These are phyloP conservation scores for Fusarium anguioides DNA, from an alignment of 2,329 filamentous ascomycete genomes.

Conservation along the genomic window DNA sequence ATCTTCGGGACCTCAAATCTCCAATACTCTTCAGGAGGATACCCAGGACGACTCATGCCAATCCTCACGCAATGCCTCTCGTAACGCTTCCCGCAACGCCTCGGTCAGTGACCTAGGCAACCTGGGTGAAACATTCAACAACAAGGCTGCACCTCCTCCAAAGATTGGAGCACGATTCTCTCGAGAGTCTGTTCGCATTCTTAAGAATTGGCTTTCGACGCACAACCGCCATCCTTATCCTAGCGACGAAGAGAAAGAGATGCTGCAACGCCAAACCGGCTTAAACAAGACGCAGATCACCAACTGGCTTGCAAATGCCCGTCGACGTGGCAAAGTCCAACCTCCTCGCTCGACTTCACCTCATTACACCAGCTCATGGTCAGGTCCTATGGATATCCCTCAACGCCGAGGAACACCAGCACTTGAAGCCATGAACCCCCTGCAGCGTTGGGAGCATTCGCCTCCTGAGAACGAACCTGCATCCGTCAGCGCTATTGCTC, in stretches of 20 bases:
- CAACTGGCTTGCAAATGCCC: slow-evolving; percentile 93
- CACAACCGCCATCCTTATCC: slow-evolving; percentile 89
- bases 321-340: slow-evolving; percentile 82
- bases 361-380: slow-evolving; percentile 68
- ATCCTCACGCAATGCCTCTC: slow-evolving; percentile 43
- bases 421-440: slow-evolving; percentile 64
- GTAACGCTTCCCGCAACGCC: slow-evolving; percentile 44
- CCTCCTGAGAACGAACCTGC: slow-evolving; percentile 70
- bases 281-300: slow-evolving; percentile 86
- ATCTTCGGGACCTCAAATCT: slow-evolving; percentile 56
- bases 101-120: slow-evolving; percentile 46
- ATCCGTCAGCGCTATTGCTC: slow-evolving; percentile 67
- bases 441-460: slow-evolving; percentile 69
- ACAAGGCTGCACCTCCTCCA: slow-evolving; percentile 53
- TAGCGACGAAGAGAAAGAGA: slow-evolving; percentile 85
- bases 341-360: slow-evolving; percentile 76
- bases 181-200: slow-evolving; percentile 78
- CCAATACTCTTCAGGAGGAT: slow-evolving; percentile 48
- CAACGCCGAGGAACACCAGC: slow-evolving; percentile 66
- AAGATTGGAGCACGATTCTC: slow-evolving; percentile 83
- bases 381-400: slow-evolving; percentile 79
- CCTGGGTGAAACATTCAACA: slow-evolving; percentile 41
- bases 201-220: slow-evolving; percentile 86
- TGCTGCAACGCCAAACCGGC: slow-evolving; percentile 80
- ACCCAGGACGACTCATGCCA: slow-evolving; percentile 39